Percentiles rank a stretch among this genome's conserved stretches.
phyloP scores from a whole-genome alignment of 2,329 filamentous ascomycete genomes.

The Colletotrichum tabaci region DNA sequence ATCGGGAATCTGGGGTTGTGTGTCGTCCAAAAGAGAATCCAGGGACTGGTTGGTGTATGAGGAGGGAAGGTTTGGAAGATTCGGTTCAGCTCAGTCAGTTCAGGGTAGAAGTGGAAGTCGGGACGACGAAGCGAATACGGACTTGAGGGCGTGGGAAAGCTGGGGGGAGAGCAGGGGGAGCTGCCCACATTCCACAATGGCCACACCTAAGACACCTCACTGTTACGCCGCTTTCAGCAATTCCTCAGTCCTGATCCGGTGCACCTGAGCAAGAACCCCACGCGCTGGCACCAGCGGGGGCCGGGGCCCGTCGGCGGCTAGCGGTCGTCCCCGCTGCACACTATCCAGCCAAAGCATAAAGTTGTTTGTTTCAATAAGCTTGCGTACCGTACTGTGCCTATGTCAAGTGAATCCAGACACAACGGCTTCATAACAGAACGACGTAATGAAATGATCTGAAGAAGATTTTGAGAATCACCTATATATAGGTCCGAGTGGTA shows the following conservation, averaged over 20 bases:
- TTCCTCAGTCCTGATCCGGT: not conserved
- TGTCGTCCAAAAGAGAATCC: conserved; percentile 12
- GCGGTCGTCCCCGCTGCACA: conserved; percentile 10
- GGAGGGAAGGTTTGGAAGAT: conserved; percentile 7
- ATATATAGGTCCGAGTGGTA: too few relatives aligned
- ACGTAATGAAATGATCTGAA: too few relatives aligned
- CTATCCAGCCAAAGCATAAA: not conserved
- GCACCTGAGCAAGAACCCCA: conserved; percentile 17
- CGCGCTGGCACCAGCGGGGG: conserved; percentile 30
- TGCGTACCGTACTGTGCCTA: not conserved
- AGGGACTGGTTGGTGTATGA: not conserved
- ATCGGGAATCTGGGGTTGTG: not conserved
- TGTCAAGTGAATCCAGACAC: not conserved
- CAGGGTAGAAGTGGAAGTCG: conserved; percentile 6
- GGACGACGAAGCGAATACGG: conserved; percentile 31
- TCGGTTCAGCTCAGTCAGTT: not conserved
- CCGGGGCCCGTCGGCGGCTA: conserved; percentile 15
- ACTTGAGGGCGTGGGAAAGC: conserved; percentile 1
- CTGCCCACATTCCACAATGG: conserved; percentile 17
- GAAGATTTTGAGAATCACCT: not conserved
- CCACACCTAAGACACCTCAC: conserved; percentile 26
- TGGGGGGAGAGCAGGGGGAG: conserved; percentile 21
- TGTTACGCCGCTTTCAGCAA: conserved; percentile 17
- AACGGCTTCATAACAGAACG: too few relatives aligned
- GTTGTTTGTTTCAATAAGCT: not conserved